A percentile compares a stretch with the other conserved stretches of the same genome.
Conservation (phyloP, 176 grass and related monocot genomes). For the Musa schizocarpa region DNA sequence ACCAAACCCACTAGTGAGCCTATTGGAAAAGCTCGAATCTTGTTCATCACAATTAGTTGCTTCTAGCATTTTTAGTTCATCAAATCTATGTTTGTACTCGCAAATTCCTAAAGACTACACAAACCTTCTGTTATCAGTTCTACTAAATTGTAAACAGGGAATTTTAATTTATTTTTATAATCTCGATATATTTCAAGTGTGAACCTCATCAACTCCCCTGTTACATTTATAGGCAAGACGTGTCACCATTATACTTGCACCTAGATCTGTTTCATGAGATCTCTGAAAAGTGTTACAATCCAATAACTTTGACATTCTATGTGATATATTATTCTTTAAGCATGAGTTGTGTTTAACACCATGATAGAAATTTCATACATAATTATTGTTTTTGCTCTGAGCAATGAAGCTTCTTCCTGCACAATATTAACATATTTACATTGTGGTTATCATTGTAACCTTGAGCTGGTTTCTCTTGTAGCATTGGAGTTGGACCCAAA, state of each 20-base stretch:
- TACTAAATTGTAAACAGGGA: too few relatives aligned
- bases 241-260: not conserved
- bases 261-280: not conserved
- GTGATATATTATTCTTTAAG: not conserved
- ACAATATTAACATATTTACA: not conserved
- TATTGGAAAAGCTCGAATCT: too few relatives aligned
- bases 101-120: too few relatives aligned
- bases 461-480: conserved; percentile 20
- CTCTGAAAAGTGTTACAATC: not conserved
- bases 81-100: too few relatives aligned
- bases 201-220: not conserved
- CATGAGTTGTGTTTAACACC: not conserved
- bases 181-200: not conserved
- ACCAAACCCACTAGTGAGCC: too few relatives aligned
- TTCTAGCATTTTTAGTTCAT: too few relatives aligned
- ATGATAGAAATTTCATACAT: not conserved
- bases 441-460: not conserved
- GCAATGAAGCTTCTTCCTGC: not conserved
- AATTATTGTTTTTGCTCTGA: not conserved
- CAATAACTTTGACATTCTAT: not conserved
- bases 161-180: too few relatives aligned
- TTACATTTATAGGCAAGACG: not conserved
- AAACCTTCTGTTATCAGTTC: too few relatives aligned
- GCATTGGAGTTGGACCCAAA: conserved; percentile 54
- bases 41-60: too few relatives aligned